Evolutionary conservation across 805 yeast species (phyloP), one percentile per base, ranked within the genome.

Genomic region (Spathaspora boniae): DNA sequence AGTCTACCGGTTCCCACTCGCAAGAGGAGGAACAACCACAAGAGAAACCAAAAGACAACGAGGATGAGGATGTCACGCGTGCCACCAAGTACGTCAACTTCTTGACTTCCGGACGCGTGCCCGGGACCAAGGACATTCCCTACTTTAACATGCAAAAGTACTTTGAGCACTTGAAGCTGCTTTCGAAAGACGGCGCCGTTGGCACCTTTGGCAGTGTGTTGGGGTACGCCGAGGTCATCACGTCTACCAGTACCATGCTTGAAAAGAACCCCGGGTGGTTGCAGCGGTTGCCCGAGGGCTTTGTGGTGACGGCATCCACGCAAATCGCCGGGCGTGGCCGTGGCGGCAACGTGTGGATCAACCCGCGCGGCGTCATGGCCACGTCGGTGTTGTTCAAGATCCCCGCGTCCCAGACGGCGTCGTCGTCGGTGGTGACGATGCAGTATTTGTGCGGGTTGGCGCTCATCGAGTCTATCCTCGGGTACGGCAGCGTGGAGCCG

Each of bases 301-400:
- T 80, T 8, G 66, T 78, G 1, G 57, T 81, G 8, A 71, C 80
- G 3, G 96, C 95, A 0, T 80, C 89, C 1, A 76, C 83, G 3
- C 99, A 93, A 57, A 81, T 86, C 1, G 74, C 87, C 0, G 99
- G 98, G 1, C 70, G 91, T 32, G 99, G 99, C 2, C 76, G 99
- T 38, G 95, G 97, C 11, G 94, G 93, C 1, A 93, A 93, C 46
- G 80, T 79, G 2, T 93, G 98, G 98, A 82, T 93, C 16, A 89
- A 86, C 46, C 99, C 99, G 3, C 71, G 74, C 16, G 99, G 99
- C 8, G 94, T 88, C 1, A 61, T 87, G 57, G 95, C 98, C 0
- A 75, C 80, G 5, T 86, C 96, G 0, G 72, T 79, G 1, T 75
- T 86, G 8, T 56, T 86, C 41, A 73, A 79, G 33, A 60, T 88